Conservation (phyloP, 2,329 filamentous ascomycete genomes). For the Metarhizium humberi region DNA sequence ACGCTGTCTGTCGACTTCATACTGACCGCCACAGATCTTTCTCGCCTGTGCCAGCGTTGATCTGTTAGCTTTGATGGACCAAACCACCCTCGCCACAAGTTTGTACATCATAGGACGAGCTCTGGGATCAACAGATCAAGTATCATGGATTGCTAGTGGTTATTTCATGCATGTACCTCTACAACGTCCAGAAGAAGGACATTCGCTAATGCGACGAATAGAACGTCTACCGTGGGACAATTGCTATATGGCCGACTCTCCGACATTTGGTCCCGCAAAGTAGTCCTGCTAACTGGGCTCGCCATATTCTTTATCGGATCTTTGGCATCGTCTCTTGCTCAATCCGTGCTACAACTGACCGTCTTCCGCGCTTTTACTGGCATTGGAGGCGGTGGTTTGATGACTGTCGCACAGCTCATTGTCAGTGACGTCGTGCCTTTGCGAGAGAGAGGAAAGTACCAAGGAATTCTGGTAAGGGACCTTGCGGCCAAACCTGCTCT, state of each 20-base stretch:
- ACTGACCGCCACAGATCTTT: constrained; percentile 36
- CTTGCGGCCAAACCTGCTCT: not conserved
- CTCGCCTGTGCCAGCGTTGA: constrained; percentile 47
- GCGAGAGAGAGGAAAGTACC: constrained; percentile 62
- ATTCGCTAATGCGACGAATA: constrained; percentile 8
- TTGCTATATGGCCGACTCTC: constrained; percentile 35
- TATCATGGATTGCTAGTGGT: constrained; percentile 45
- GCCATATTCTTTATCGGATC: constrained; percentile 34
- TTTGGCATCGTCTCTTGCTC: constrained; percentile 31
- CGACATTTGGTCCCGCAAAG: constrained; percentile 37
- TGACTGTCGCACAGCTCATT: constrained; percentile 59
- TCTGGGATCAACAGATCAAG: constrained; percentile 37
- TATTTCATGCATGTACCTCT: constrained; percentile 38
- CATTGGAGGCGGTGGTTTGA: constrained; percentile 64
- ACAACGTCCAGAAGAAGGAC: no score
- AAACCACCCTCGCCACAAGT: constrained; percentile 46
- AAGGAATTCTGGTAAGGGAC: constrained; percentile 41
- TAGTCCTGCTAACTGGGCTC: constrained; percentile 27
- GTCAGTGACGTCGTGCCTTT: constrained; percentile 63
- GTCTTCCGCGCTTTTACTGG: constrained; percentile 32
- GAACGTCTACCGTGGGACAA: constrained; percentile 36
- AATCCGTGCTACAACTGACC: constrained; percentile 29
- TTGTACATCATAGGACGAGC: constrained; percentile 44
- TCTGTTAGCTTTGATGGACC: constrained; percentile 46
- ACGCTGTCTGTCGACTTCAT: not conserved